A percentile compares a stretch with the other conserved stretches of the same genome.
Evolutionary conservation across 305 asterid genomes (phyloP).

Genomic region (Ruellia speciosa): DNA sequence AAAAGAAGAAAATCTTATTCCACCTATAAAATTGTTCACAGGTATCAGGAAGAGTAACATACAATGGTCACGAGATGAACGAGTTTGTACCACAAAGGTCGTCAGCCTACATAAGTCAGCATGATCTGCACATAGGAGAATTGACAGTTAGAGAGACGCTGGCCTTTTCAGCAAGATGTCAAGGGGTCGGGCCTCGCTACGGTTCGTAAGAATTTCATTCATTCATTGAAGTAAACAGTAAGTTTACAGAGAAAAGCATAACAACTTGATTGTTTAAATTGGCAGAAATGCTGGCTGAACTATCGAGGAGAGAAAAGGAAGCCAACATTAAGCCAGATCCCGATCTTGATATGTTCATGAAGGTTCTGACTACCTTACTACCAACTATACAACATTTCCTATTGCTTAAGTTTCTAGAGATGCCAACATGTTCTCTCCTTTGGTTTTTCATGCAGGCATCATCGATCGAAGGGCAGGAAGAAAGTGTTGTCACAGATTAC

Average conservation of each 20-base stretch:
- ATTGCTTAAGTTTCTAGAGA: background rate
- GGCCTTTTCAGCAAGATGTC: slow-evolving; percentile 92
- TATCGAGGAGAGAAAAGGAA: slow-evolving; percentile 87
- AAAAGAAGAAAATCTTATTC: background rate
- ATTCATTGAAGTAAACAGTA: background rate
- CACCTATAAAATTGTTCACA: slow-evolving; percentile 16
- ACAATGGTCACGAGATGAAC: slow-evolving; percentile 69
- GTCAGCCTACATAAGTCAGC: slow-evolving; percentile 84
- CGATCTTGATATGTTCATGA: slow-evolving; percentile 84
- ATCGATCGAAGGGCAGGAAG: slow-evolving; percentile 76
- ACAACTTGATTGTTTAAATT: slow-evolving; percentile 4
- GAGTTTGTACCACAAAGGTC: slow-evolving; percentile 85
- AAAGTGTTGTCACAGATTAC: slow-evolving; percentile 72
- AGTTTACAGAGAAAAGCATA: background rate
- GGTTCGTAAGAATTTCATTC: slow-evolving; percentile 32
- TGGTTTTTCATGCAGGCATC: slow-evolving; percentile 53
- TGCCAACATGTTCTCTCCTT: slow-evolving; percentile 1
- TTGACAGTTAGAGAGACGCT: slow-evolving; percentile 86
- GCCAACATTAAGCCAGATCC: slow-evolving; percentile 89
- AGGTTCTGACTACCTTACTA: slow-evolving; percentile 36
- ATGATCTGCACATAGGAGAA: slow-evolving; percentile 88
- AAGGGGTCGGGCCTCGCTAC: slow-evolving; percentile 82
- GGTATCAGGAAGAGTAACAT: slow-evolving; percentile 73
- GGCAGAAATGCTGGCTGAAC: slow-evolving; percentile 73
- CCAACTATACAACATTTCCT: background rate